Conservation (phyloP, 2,329 filamentous ascomycete species). For the Biscogniauxia mediterranea region DNA sequence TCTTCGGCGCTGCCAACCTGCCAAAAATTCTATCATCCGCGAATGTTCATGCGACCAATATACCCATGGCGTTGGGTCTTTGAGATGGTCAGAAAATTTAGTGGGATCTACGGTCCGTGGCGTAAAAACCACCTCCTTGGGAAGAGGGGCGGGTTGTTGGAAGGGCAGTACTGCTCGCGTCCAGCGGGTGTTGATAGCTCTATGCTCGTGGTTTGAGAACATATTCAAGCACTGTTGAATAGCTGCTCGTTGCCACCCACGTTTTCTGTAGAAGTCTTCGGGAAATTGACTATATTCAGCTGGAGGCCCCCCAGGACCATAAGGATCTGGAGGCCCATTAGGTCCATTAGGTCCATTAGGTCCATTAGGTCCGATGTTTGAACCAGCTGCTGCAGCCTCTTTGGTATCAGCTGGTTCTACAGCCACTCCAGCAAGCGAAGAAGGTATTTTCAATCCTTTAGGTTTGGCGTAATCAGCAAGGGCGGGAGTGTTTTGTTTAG, state of each 20-base stretch:
- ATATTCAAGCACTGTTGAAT: slow-evolving; percentile 42
- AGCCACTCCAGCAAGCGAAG: neutral
- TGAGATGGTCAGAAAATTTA: slow-evolving; percentile 8
- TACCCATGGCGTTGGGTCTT: slow-evolving; percentile 33
- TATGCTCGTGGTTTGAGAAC: slow-evolving; percentile 39
- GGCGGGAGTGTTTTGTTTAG: too few species aligned
- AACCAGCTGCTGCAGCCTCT: neutral
- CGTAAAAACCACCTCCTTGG: slow-evolving; percentile 25
- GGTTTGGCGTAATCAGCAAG: too few species aligned
- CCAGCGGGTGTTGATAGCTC: slow-evolving; percentile 35
- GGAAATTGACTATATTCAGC: too few species aligned
- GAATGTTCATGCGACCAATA: slow-evolving; percentile 29
- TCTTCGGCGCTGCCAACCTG: slow-evolving; percentile 21
- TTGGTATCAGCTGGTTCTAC: neutral
- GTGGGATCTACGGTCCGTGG: slow-evolving; percentile 17
- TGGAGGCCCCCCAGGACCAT: neutral
- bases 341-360: neutral
- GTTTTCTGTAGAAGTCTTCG: slow-evolving; percentile 25
- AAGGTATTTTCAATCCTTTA: neutral
- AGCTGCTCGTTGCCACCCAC: slow-evolving; percentile 44
- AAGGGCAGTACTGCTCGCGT: slow-evolving; percentile 38
- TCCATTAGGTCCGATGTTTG: neutral
- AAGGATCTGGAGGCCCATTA: neutral
- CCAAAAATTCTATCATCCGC: slow-evolving; percentile 22
- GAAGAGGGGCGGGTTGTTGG: slow-evolving; percentile 20